A percentile compares a stretch with the other conserved stretches of the same genome.
Evolutionary conservation across 169 alveolate species (phyloP).

Genomic region (Plasmodium cynomolgi): DNA sequence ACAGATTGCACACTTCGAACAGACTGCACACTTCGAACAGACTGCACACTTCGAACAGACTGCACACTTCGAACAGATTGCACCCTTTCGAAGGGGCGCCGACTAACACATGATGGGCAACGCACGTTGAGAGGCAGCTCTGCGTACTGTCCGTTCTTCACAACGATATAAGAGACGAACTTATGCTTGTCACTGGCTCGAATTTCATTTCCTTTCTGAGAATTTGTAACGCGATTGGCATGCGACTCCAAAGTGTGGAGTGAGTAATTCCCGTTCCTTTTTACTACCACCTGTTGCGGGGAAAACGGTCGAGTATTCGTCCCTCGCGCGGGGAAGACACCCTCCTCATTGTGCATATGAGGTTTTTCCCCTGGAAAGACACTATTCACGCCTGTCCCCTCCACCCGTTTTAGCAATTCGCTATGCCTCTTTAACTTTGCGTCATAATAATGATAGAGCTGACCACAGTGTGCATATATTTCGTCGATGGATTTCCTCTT

Average conservation of each 20-base stretch:
- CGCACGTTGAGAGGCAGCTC: not conserved
- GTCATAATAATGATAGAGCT: not conserved
- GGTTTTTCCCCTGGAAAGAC: not conserved
- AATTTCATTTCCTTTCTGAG: not conserved
- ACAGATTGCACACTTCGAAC: not conserved
- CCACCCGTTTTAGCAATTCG: not conserved
- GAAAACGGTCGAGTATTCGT: not conserved
- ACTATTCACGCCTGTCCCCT: not conserved
- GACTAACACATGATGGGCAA: not conserved
- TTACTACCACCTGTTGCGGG: not conserved
- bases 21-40: not conserved
- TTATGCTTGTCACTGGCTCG: not conserved
- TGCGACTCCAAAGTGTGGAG: not conserved
- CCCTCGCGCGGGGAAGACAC: not conserved
- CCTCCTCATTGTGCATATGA: not conserved
- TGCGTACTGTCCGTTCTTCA: not conserved
- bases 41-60: not conserved
- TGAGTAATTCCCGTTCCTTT: not conserved
- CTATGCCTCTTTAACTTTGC: slow-evolving; percentile 4
- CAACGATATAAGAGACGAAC: not conserved
- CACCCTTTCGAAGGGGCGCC: not conserved
- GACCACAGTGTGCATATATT: not conserved
- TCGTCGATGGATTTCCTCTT: slow-evolving; percentile 40
- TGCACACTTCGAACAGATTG: not conserved
- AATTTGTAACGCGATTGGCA: not conserved